Evolutionary conservation across 768 basidiomycete species (phyloP).

Genomic region (Psilocybe subaeruginosa): DNA sequence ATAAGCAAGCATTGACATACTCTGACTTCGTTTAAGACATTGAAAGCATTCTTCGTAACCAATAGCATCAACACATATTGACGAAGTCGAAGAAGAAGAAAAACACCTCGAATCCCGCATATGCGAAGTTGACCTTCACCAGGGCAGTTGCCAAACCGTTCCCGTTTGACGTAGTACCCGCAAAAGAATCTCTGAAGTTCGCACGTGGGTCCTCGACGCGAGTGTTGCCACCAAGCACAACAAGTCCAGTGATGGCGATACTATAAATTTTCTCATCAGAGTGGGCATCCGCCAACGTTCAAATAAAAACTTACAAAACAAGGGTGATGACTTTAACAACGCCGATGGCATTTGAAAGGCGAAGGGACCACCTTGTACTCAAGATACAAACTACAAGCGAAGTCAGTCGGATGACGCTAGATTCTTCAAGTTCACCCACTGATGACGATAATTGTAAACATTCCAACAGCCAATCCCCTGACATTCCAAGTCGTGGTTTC

Average conservation of each 20-base stretch:
- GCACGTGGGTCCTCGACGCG: slow-evolving; percentile 56
- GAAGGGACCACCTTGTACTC: slow-evolving; percentile 41
- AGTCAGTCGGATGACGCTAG: neutral
- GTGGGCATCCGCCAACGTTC: neutral
- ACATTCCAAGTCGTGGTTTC: slow-evolving; percentile 34
- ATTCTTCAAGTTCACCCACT: slow-evolving; percentile 23
- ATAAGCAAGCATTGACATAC: slow-evolving; percentile 13
- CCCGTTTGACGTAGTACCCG: slow-evolving; percentile 51
- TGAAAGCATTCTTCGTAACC: slow-evolving; percentile 40
- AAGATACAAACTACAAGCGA: slow-evolving; percentile 29
- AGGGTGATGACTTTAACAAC: slow-evolving; percentile 35
- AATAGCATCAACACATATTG: neutral
- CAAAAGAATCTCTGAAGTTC: slow-evolving; percentile 62
- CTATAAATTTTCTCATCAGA: slow-evolving; percentile 14
- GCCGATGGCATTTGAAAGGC: slow-evolving; percentile 36
- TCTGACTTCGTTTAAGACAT: slow-evolving; percentile 47
- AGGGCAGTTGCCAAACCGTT: slow-evolving; percentile 45
- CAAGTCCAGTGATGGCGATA: slow-evolving; percentile 59
- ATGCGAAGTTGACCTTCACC: slow-evolving; percentile 41
- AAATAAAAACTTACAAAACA: slow-evolving; percentile 26
- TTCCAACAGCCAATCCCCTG: slow-evolving; percentile 37
- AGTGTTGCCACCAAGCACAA: slow-evolving; percentile 62
- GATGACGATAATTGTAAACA: slow-evolving; percentile 32
- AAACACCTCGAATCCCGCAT: slow-evolving; percentile 37
- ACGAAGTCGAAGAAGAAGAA: neutral